Percentiles rank a stretch among this genome's conserved stretches.
These are phyloP conservation scores for Lupinus albus DNA, from an alignment of 306 rosid species.

Conservation along the genomic window DNA sequence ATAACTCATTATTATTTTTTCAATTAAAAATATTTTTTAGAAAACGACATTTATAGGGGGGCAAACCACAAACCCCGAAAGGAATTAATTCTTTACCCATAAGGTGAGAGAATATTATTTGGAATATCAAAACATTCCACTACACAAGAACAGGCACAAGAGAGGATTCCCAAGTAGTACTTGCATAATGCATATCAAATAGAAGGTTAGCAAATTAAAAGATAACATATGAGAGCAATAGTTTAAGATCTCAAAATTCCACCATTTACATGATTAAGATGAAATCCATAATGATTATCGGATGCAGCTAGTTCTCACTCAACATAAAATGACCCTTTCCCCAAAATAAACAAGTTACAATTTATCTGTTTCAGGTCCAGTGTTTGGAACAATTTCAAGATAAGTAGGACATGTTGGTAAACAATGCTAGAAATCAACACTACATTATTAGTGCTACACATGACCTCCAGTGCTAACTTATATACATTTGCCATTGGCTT, in stretches of 20 bases:
- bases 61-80: too few species aligned
- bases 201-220: too few species aligned
- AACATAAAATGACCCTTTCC: neutral
- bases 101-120: too few species aligned
- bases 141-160: neutral
- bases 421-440: conserved; percentile 6
- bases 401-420: neutral
- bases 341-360: conserved; percentile 9
- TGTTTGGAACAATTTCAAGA: conserved; percentile 2
- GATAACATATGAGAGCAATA: neutral
- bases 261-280: conserved; percentile 8
- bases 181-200: too few species aligned
- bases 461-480: conserved; percentile 15
- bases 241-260: conserved; percentile 10
- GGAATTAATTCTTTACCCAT: too few species aligned
- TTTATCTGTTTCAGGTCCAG: neutral
- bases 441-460: neutral
- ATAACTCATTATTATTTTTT: too few species aligned
- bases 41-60: too few species aligned
- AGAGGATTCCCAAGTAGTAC: too few species aligned
- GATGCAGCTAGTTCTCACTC: too few species aligned
- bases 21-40: too few species aligned
- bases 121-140: too few species aligned
- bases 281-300: neutral
- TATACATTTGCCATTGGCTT: neutral